phyloP scores from a whole-genome alignment of 2,329 filamentous ascomycete species.

The Aspergillus fructus region DNA sequence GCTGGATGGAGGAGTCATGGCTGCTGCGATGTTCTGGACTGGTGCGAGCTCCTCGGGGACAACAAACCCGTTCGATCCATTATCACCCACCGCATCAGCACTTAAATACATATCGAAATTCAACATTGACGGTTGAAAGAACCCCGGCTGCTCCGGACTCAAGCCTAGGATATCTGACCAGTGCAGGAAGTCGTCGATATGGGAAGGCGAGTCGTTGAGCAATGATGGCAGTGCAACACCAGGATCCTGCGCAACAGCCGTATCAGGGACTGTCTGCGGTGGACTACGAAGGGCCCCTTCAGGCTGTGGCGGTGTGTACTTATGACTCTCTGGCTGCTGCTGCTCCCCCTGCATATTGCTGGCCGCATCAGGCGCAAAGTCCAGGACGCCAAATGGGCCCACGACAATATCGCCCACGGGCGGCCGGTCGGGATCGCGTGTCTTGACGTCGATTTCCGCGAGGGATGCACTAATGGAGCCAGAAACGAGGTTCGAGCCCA shows the following conservation, averaged over 20 bases:
- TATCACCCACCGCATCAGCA: neutral
- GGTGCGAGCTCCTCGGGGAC: neutral
- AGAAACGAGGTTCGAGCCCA: conserved; percentile 25
- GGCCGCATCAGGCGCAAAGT: conserved; percentile 14
- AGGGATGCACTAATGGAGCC: conserved; percentile 34
- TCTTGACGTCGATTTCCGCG: conserved; percentile 30
- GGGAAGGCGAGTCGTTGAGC: conserved; percentile 19
- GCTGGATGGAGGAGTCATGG: neutral
- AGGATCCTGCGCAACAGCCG: neutral
- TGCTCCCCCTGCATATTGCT: neutral
- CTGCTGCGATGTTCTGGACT: conserved; percentile 3
- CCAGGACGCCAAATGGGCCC: conserved; percentile 32
- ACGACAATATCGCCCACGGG: conserved; percentile 24
- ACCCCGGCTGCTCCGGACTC: conserved; percentile 22
- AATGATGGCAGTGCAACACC: neutral
- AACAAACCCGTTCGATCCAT: neutral
- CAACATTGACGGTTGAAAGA: conserved; percentile 15
- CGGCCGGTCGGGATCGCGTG: conserved; percentile 20
- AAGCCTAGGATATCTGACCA: conserved; percentile 36
- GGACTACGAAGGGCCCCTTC: neutral
- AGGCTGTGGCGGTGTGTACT: neutral
- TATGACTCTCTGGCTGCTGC: neutral
- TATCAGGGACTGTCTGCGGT: neutral
- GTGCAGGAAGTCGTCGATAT: conserved; percentile 32
- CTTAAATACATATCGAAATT: conserved; percentile 1